Percentiles rank a stretch among this genome's conserved stretches.
Conservation (phyloP, 768 basidiomycete genomes). For the Leccinum uliginosum region DNA sequence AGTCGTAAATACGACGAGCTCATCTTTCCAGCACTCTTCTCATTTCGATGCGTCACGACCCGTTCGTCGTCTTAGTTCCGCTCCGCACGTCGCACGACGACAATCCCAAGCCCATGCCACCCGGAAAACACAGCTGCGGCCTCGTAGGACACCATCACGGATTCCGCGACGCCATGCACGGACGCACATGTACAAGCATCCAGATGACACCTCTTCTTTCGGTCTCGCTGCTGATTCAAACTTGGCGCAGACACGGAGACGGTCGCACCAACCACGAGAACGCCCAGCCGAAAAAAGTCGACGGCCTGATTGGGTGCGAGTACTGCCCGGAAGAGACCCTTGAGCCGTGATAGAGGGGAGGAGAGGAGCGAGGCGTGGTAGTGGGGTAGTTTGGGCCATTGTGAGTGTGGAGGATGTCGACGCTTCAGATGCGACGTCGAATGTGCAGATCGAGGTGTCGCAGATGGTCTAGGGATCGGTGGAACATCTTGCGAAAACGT, state of each 20-base stretch:
- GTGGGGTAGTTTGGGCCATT: conserved; percentile 27
- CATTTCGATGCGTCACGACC: background rate
- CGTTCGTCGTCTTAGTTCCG: background rate
- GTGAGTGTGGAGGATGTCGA: conserved; percentile 3
- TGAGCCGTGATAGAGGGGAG: conserved; percentile 22
- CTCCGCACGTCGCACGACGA: background rate
- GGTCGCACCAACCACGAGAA: no score
- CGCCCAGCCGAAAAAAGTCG: no score
- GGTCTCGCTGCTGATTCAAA: background rate
- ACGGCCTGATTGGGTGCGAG: conserved; percentile 14
- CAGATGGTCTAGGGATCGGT: no score
- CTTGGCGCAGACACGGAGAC: background rate
- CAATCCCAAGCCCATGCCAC: conserved; percentile 24
- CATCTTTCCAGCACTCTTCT: background rate
- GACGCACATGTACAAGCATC: background rate
- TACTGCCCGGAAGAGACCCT: conserved; percentile 23
- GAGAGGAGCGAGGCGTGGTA: conserved; percentile 26
- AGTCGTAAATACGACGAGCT: no score
- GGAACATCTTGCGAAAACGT: background rate
- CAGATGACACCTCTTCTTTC: background rate
- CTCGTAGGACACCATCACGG: conserved; percentile 21
- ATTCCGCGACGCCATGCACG: conserved; percentile 10
- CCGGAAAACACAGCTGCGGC: conserved; percentile 27
- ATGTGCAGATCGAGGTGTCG: conserved; percentile 7
- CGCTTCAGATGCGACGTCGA: conserved; percentile 7